These are phyloP conservation scores for Tephrocybe rancida DNA, from an alignment of 768 basidiomycete species.

Conservation along the genomic window DNA sequence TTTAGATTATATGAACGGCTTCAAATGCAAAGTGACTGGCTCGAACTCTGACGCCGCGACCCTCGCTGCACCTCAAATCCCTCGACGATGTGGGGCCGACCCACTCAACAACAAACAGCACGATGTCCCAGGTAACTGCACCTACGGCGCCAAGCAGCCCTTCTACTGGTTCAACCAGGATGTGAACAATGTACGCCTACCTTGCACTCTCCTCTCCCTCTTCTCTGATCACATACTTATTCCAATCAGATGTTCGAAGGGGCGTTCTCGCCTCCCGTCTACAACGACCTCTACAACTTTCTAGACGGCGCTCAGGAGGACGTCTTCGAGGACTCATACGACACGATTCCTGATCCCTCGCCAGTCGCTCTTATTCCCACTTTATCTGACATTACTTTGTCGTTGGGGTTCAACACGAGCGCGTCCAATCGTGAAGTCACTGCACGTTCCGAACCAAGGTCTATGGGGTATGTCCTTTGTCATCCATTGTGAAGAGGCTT, in stretches of 20 bases:
- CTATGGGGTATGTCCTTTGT: not conserved
- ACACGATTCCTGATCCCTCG: constrained; percentile 43
- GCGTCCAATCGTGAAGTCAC: not conserved
- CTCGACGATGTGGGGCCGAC: constrained; percentile 71
- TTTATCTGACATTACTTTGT: constrained; percentile 19
- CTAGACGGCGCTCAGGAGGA: constrained; percentile 71
- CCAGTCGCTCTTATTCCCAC: constrained; percentile 40
- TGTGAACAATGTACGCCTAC: constrained; percentile 58
- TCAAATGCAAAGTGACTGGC: constrained; percentile 63
- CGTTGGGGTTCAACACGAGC: not conserved
- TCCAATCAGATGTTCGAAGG: constrained; percentile 66
- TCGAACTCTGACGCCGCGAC: constrained; percentile 48
- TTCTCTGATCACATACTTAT: not conserved
- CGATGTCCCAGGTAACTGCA: constrained; percentile 62
- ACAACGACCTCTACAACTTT: constrained; percentile 74
- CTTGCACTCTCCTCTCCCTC: not conserved
- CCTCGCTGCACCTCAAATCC: constrained; percentile 56
- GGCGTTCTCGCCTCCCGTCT: constrained; percentile 60
- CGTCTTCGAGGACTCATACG: constrained; percentile 67
- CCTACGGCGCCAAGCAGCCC: constrained; percentile 71
- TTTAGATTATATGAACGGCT: constrained; percentile 74
- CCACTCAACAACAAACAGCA: constrained; percentile 42
- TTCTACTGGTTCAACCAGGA: constrained; percentile 72
- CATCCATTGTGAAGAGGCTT: not conserved
- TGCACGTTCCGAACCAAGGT: not conserved